Evolutionary conservation across 805 yeast species (phyloP), one percentile per base, ranked within the genome.

Genomic region (Wickerhamomyces ciferrii): DNA sequence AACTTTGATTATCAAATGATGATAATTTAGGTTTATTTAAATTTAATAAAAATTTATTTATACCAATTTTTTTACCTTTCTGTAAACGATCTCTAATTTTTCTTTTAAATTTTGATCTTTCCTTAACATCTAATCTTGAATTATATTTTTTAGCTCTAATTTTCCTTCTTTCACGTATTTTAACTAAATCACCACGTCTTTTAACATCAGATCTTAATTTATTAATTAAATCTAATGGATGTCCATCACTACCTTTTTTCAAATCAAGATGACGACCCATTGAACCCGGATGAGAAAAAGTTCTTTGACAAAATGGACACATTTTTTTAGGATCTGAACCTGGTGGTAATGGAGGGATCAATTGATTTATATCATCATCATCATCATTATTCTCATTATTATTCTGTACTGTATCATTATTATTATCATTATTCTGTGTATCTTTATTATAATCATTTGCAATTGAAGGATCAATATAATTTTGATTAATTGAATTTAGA

Each of bases 181-280:
- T 69, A 10, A 61, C 72, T 0, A 70, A 63, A 49, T 76, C 74
- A 14, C 81, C 81, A 9, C 82, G 60, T 37, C 83, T 65, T 39
- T 74, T 74, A 23, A 79, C 84, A 40, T 73, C 68, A 0, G 71
- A 66, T 27, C 84, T 56, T 37, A 79, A 51, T 43, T 54, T 56
- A 14, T 71, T 75, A 15, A 81, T 76, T 37, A 69, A 65, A 2
- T 70, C 76, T 1, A 64, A 56, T 0, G 85, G 85, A 51, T 81
- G 86, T 15, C 61, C 45, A 1, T 67, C 55, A 10, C 79, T 70
- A 1, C 85, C 86, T 45, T 76, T 75, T 49, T 77, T 73, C 40
- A 68, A 58, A 53, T 81, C 85, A 39, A 81, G 58, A 57, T 81
- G 86, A 32, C 86, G 65, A 1, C 84, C 84, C 46, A 79, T 63